Conservation (phyloP, 805 yeast genomes). For the Metschnikowia proteae region DNA sequence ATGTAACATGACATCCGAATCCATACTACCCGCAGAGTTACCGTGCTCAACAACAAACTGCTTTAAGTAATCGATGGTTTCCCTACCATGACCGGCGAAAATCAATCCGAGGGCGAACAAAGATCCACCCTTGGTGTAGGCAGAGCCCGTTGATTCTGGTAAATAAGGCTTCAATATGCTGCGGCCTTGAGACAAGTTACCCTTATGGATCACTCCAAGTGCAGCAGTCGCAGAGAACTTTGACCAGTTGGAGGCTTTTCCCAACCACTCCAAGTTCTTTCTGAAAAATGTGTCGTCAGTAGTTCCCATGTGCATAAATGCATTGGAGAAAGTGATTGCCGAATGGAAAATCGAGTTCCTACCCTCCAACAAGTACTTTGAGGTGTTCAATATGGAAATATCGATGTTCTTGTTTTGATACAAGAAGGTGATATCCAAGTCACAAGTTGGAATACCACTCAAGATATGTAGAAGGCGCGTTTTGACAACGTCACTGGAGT, state of each 20-base stretch:
- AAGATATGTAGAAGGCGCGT: conserved; percentile 62
- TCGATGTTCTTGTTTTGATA: conserved; percentile 87
- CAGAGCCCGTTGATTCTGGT: conserved; percentile 75
- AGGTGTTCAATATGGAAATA: conserved; percentile 69
- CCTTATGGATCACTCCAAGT: conserved; percentile 93
- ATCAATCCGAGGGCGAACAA: conserved; percentile 89
- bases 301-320: conserved; percentile 94
- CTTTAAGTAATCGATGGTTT: conserved; percentile 74
- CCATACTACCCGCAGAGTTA: conserved; percentile 61
- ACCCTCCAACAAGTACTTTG: conserved; percentile 81
- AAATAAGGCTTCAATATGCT: conserved; percentile 84
- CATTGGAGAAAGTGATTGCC: conserved; percentile 92
- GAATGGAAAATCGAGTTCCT: conserved; percentile 92
- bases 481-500: conserved; percentile 21
- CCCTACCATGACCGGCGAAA: conserved; percentile 94
- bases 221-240: conserved; percentile 98
- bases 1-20: conserved; percentile 79
- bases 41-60: conserved; percentile 64
- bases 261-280: conserved; percentile 90
- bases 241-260: conserved; percentile 98
- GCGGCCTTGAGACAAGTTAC: conserved; percentile 88
- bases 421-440: conserved; percentile 82
- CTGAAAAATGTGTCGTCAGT: conserved; percentile 91
- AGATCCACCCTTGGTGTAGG: conserved; percentile 94
- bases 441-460: conserved; percentile 92